A percentile compares a stretch with the other conserved stretches of the same genome.
Evolutionary conservation across 371 early-diverging fungal species (phyloP).

Genomic region (Syncephalastrum sp.): DNA sequence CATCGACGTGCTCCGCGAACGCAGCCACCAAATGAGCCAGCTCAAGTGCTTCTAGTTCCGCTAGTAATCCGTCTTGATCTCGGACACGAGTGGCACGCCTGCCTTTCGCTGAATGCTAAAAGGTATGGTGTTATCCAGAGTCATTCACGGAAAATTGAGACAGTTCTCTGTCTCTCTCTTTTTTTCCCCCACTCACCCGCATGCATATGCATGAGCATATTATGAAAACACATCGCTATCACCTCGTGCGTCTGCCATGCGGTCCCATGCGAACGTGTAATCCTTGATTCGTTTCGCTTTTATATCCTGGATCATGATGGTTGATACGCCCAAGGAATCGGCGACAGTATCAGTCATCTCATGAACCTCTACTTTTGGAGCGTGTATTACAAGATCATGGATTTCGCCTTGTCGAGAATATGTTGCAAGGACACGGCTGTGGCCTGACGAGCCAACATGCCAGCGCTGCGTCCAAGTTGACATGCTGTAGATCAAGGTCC

Average conservation of each 20-base stretch:
- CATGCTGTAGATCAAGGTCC: slow-evolving; percentile 65
- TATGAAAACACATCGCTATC: slow-evolving; percentile 98
- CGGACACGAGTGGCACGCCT: slow-evolving; percentile 12
- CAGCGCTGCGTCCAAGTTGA: slow-evolving; percentile 90
- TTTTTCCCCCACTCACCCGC: slow-evolving; percentile 45
- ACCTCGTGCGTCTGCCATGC: slow-evolving; percentile 92
- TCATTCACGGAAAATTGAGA: too few relatives aligned
- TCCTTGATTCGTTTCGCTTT: slow-evolving; percentile 87
- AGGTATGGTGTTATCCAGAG: neutral
- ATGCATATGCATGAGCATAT: slow-evolving; percentile 91
- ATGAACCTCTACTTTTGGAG: slow-evolving; percentile 33
- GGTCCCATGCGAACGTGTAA: slow-evolving; percentile 94
- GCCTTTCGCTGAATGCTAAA: slow-evolving; percentile 46
- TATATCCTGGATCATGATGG: slow-evolving; percentile 95
- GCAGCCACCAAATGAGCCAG: slow-evolving; percentile 76
- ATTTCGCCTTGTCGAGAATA: slow-evolving; percentile 87
- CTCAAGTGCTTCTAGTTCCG: slow-evolving; percentile 68
- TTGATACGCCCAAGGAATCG: slow-evolving; percentile 74
- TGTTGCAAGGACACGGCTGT: slow-evolving; percentile 96
- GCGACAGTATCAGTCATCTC: slow-evolving; percentile 61
- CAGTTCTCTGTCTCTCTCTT: too few relatives aligned
- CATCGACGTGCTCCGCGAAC: slow-evolving; percentile 80
- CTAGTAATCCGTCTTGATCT: slow-evolving; percentile 48
- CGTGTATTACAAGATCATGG: slow-evolving; percentile 29
- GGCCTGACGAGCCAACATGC: slow-evolving; percentile 97